A percentile compares a stretch with the other conserved stretches of the same genome.
phyloP scores from a whole-genome alignment of 371 early-diverging fungal genomes.

The Mucor sp. region DNA sequence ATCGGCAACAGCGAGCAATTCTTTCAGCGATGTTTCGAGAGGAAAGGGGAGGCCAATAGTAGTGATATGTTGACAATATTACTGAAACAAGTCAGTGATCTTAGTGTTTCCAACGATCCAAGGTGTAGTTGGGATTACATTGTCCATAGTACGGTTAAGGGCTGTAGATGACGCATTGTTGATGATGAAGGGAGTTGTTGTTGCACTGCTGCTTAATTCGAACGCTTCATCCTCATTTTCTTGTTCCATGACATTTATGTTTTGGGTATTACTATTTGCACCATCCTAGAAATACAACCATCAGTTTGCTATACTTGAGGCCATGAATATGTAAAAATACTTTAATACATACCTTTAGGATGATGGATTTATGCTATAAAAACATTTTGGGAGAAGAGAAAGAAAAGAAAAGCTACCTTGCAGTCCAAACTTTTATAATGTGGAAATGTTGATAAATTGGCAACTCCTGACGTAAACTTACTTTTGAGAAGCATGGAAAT shows the following conservation, averaged over 20 bases:
- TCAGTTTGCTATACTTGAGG: no score
- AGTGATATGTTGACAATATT: slow-evolving; percentile 16
- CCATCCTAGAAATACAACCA: no score
- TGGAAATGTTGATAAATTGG: no score
- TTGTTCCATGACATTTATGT: slow-evolving; percentile 10
- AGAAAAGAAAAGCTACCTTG: no score
- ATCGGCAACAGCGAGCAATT: slow-evolving; percentile 16
- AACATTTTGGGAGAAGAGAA: no score
- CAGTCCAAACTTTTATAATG: no score
- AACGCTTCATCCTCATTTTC: slow-evolving; percentile 5
- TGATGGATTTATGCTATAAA: no score
- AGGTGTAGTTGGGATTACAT: slow-evolving; percentile 21
- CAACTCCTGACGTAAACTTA: no score
- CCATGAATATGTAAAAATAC: no score
- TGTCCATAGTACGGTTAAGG: slow-evolving; percentile 22
- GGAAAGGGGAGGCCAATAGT: slow-evolving; percentile 16
- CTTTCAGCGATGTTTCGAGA: slow-evolving; percentile 25
- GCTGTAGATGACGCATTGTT: slow-evolving; percentile 20
- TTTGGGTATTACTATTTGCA: no score
- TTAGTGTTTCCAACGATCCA: slow-evolving; percentile 20
- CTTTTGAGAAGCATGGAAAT: no score
- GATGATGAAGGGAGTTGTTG: slow-evolving; percentile 19
- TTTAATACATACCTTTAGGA: no score
- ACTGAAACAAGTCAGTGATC: slow-evolving; percentile 24
- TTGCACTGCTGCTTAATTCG: slow-evolving; percentile 20